Percentiles rank a stretch among this genome's conserved stretches.
Conservation (phyloP, 495 filamentous ascomycete genomes). For the Neurospora sp. region DNA sequence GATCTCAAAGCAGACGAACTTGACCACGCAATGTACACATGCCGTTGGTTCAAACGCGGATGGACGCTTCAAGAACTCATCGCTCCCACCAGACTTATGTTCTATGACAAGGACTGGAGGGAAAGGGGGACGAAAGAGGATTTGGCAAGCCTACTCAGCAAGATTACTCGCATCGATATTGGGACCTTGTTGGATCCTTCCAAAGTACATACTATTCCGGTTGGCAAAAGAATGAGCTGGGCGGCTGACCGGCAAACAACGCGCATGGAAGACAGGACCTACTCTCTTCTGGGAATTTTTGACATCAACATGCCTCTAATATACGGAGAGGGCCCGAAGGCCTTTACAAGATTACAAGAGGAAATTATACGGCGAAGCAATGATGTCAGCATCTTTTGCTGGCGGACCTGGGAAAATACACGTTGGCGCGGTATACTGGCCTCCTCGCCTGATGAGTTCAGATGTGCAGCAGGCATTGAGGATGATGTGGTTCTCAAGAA, state of each 20-base stretch:
- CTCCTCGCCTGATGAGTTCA: background rate
- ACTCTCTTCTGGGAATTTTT: constrained; percentile 18
- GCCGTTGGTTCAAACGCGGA: constrained; percentile 25
- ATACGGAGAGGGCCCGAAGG: constrained; percentile 19
- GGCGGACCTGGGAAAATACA: background rate
- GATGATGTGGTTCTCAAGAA: background rate
- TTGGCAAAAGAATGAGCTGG: constrained; percentile 24
- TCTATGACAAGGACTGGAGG: constrained; percentile 2
- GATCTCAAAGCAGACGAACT: background rate
- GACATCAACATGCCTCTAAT: constrained; percentile 20
- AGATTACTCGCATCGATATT: background rate
- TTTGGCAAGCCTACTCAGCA: background rate
- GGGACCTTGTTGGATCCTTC: background rate
- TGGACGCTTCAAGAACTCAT: constrained; percentile 33
- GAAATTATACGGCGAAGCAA: constrained; percentile 12
- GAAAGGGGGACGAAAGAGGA: background rate
- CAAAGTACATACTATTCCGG: background rate
- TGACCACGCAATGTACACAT: background rate
- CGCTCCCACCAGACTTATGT: constrained; percentile 17
- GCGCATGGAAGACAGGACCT: constrained; percentile 15
- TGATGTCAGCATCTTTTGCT: constrained; percentile 16
- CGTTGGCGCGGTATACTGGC: background rate
- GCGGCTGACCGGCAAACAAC: constrained; percentile 20
- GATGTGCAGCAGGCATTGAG: background rate
- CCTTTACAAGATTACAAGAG: constrained; percentile 18